Evolutionary conservation across 2,329 filamentous ascomycete species (phyloP).

Genomic region (Mycosphaerella sp.): DNA sequence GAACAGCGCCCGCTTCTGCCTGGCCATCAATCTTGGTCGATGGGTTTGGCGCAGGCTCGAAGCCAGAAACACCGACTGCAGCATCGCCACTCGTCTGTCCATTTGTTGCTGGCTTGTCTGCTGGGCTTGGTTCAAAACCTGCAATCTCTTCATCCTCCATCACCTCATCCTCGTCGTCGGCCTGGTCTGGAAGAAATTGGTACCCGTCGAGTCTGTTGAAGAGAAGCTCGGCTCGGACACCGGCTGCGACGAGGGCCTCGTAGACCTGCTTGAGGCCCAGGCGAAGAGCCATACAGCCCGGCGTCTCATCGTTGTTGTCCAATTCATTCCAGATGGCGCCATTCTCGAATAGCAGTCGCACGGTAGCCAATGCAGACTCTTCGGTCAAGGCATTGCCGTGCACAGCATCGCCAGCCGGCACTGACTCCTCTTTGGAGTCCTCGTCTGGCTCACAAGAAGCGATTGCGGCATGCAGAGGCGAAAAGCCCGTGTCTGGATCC

Average conservation of each 20-base stretch:
- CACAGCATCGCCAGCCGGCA: constrained; percentile 32
- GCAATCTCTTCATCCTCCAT: constrained; percentile 34
- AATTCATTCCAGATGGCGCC: constrained; percentile 98
- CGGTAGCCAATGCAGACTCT: constrained; percentile 58
- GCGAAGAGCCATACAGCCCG: constrained; percentile 72
- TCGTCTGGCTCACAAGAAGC: constrained; percentile 50
- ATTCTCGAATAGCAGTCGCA: constrained; percentile 72
- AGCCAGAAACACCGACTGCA: constrained; percentile 22
- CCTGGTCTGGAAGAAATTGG: constrained; percentile 59
- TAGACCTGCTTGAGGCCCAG: constrained; percentile 68
- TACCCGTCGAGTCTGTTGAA: constrained; percentile 78
- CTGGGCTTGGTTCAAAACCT: constrained; percentile 31
- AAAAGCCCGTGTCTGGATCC: constrained; percentile 77
- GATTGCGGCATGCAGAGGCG: constrained; percentile 84
- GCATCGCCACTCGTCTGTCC: constrained; percentile 19
- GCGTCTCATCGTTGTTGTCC: constrained; percentile 78
- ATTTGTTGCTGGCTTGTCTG: constrained; percentile 15
- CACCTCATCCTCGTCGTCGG: constrained; percentile 45
- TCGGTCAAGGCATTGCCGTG: constrained; percentile 37
- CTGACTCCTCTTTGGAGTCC: constrained; percentile 27
- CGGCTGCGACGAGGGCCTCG: constrained; percentile 76
- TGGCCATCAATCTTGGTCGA: constrained; percentile 27
- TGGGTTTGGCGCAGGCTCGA: constrained; percentile 32
- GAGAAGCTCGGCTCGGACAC: constrained; percentile 82
- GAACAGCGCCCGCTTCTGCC: constrained; percentile 19